Base-by-base conservation (phyloP, 1,284 basidiomycete species). In the Tilletia caries region DNA sequence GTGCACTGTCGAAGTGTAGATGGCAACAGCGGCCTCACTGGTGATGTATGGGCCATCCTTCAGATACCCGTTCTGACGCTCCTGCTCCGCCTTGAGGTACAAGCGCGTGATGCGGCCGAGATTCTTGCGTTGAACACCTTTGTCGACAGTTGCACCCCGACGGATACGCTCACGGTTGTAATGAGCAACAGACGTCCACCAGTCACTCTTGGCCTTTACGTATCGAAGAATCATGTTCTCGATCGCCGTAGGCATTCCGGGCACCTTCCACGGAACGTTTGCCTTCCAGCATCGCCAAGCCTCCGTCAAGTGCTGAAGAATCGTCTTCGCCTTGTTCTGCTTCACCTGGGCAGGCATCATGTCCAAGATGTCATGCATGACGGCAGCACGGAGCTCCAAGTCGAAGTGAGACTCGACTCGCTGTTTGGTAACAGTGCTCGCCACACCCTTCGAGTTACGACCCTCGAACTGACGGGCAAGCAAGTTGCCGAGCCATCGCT, bases 201-300 rank as follows among this genome's bases (percentile, higher is more conserved):
- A 97, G 83, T 98, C 96, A 12, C 93, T 92, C 87, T 99, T 99
- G 85, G 90, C 92, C 88, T 99, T 99, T 88, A 98, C 95, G 85
- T 98, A 99, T 67, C 96, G 91, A 60, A 99, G 85, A 76, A 99
- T 98, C 84, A 99, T 96, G 84, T 98, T 98, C 86, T 98, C 96
- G 76, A 99, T 96, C 6, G 96, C 92, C 0, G 95, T 95, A 0
- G 96, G 93, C 92, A 96, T 95, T 67, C 93, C 93, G 13, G 92
- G 93, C 3, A 95, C 93, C 84, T 95, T 95, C 93, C 94, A 95
- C 27, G 93, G 94, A 78, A 95, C 96, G 84, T 98, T 98, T 12
- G 96, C 96, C 86, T 98, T 98, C 94, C 95, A 98, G 85, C 83
- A 84, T 78, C 95, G 88, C 95, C 95, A 98, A 10, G 95, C 95